Evolutionary conservation across 2,329 filamentous ascomycete genomes (phyloP).

Genomic region (Ceratocystis eucalypticola): DNA sequence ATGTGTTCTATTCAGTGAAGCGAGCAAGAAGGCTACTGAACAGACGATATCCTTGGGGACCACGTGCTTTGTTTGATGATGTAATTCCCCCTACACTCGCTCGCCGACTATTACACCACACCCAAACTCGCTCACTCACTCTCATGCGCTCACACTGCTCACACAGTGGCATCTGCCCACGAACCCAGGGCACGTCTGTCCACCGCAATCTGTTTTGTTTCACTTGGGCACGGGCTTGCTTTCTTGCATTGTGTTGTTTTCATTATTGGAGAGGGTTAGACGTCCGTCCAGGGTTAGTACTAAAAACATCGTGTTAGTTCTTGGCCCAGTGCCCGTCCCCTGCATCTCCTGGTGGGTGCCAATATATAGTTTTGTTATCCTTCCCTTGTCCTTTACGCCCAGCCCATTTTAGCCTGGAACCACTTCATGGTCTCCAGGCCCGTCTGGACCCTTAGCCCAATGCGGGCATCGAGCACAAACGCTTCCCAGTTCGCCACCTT

Average conservation of each 20-base stretch:
- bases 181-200: background rate
- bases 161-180: background rate
- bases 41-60: too few species aligned
- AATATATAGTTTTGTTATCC: background rate
- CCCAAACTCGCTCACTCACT: too few species aligned
- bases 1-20: too few species aligned
- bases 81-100: background rate
- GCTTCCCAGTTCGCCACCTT: conserved; percentile 56
- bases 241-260: background rate
- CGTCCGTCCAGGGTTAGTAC: background rate
- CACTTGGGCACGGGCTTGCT: background rate
- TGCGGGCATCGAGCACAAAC: conserved; percentile 59
- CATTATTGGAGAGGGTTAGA: background rate
- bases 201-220: background rate
- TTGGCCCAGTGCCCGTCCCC: background rate
- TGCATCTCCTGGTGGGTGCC: background rate
- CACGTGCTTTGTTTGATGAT: background rate
- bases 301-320: background rate
- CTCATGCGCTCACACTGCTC: background rate
- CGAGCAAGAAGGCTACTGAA: too few species aligned
- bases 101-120: background rate
- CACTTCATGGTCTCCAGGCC: conserved; percentile 52
- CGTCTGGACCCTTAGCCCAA: conserved; percentile 60
- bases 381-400: conserved; percentile 17
- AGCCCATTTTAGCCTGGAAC: conserved; percentile 34